A percentile compares a stretch with the other conserved stretches of the same genome.
phyloP scores from a whole-genome alignment of 805 yeast genomes.

The Millerozyma acaciae region DNA sequence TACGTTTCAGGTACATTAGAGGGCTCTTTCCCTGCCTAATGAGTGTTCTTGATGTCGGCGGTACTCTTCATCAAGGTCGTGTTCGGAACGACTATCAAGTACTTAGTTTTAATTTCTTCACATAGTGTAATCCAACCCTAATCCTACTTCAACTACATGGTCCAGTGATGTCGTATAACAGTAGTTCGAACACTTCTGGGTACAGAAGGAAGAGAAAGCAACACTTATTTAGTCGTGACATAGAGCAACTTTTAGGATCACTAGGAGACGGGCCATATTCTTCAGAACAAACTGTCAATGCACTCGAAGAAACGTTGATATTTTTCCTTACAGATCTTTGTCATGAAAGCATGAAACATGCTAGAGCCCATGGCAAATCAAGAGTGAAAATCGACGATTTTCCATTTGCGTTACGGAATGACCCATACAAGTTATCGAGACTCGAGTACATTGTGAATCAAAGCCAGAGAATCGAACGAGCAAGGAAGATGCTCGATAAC shows the following conservation, averaged over 20 bases:
- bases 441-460: conserved; percentile 38
- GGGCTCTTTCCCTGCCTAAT: too few relatives aligned
- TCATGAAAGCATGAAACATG: conserved; percentile 28
- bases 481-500: conserved; percentile 35
- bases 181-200: conserved; percentile 7
- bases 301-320: conserved; percentile 36
- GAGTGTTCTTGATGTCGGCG: too few relatives aligned
- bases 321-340: conserved; percentile 36
- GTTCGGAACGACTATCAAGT: too few relatives aligned
- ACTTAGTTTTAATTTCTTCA: too few relatives aligned
- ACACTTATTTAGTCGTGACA: conserved; percentile 37
- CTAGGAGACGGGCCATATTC: conserved; percentile 41
- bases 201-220: conserved; percentile 26
- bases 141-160: too few relatives aligned
- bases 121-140: too few relatives aligned
- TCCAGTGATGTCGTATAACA: conserved; percentile 2
- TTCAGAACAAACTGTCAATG: conserved; percentile 33
- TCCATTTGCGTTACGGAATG: conserved; percentile 38
- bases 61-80: too few relatives aligned
- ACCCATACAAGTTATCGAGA: conserved; percentile 40
- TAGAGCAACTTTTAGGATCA: conserved; percentile 37
- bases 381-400: conserved; percentile 41
- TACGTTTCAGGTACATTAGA: too few relatives aligned
- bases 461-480: conserved; percentile 33
- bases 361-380: conserved; percentile 35